Conservation (phyloP, 441 rosid species). For the Cnidoscolus chayamansa region DNA sequence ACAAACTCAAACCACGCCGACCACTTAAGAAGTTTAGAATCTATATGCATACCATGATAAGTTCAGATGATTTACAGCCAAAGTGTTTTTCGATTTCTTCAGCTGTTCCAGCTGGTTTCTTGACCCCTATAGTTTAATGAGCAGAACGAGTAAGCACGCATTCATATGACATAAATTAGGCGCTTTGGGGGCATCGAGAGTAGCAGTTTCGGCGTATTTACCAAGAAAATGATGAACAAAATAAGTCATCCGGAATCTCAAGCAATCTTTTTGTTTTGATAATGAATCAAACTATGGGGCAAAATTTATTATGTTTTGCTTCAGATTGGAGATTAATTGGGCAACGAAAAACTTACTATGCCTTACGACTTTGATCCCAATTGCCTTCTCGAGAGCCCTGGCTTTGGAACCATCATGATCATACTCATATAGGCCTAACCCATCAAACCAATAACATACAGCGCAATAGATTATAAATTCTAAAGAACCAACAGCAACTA, state of each 20-base stretch:
- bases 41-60: constrained; percentile 62
- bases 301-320: not conserved
- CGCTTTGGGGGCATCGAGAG: not conserved
- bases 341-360: constrained; percentile 56
- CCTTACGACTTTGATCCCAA: constrained; percentile 83
- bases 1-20: constrained; percentile 9
- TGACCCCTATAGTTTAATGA: constrained; percentile 46
- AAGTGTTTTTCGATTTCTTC: constrained; percentile 96
- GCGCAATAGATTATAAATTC: constrained; percentile 14
- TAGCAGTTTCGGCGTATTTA: not conserved
- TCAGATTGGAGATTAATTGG: not conserved
- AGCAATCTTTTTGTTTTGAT: not conserved
- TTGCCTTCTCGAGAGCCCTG: constrained; percentile 70
- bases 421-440: constrained; percentile 76
- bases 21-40: constrained; percentile 20
- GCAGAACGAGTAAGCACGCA: not conserved
- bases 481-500: constrained; percentile 2
- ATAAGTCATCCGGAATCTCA: not conserved
- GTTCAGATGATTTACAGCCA: constrained; percentile 73
- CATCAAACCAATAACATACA: constrained; percentile 20
- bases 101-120: constrained; percentile 94
- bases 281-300: not conserved
- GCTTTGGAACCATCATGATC: constrained; percentile 86
- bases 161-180: not conserved
- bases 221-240: constrained; percentile 9